phyloP scores from a whole-genome alignment of 345 rosid genomes.

The Euphorbia pulcherrima region DNA sequence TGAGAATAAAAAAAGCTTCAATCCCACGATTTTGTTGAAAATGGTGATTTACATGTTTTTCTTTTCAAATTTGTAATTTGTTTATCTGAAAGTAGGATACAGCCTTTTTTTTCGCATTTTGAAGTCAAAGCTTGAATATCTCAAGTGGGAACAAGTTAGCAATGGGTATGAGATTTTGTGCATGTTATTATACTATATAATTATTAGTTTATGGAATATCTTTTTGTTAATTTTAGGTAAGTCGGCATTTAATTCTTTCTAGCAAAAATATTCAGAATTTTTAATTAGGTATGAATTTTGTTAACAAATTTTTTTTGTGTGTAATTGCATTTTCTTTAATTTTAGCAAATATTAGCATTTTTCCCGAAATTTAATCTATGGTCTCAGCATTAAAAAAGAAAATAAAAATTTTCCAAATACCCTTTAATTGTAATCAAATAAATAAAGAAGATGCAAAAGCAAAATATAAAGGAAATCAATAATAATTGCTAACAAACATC shows the following conservation, averaged over 20 bases:
- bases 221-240: background rate
- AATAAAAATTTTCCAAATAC: too few species aligned
- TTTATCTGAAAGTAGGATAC: background rate
- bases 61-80: background rate
- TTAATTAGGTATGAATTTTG: too few species aligned
- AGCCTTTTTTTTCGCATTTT: background rate
- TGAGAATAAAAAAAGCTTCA: too few species aligned
- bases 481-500: conserved; percentile 12
- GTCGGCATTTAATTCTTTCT: background rate
- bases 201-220: background rate
- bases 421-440: background rate
- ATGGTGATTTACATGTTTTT: background rate
- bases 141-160: conserved; percentile 13
- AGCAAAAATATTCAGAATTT: background rate
- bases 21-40: too few species aligned
- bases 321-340: background rate
- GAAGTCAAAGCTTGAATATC: conserved; percentile 20
- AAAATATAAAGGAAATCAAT: conserved; percentile 6
- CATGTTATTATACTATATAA: background rate
- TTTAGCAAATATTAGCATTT: background rate
- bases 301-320: background rate
- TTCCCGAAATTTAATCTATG: background rate
- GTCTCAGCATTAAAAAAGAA: too few species aligned
- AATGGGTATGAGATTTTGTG: background rate
- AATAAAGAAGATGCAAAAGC: background rate